Percentiles rank a stretch among this genome's conserved stretches.
These are phyloP conservation scores for Sugiyamaella marilandica DNA, from an alignment of 805 yeast species.

Conservation along the genomic window DNA sequence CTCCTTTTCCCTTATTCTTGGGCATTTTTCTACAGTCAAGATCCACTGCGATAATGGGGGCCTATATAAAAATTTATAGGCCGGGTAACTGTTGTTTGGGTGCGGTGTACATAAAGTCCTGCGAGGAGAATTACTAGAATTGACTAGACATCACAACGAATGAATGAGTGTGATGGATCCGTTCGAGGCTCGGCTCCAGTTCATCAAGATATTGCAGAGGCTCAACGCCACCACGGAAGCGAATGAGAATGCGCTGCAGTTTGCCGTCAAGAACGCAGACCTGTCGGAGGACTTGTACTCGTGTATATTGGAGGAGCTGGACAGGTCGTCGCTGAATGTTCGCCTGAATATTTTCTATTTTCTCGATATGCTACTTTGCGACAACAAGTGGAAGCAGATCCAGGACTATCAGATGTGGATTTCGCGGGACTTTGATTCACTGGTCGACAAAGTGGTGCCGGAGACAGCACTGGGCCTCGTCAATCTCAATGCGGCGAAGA, in stretches of 20 bases:
- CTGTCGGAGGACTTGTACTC: constrained; percentile 65
- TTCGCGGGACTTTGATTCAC: constrained; percentile 26
- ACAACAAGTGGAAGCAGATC: neutral
- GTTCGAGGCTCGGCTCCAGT: constrained; percentile 76
- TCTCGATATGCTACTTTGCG: constrained; percentile 51
- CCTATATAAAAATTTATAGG: neutral
- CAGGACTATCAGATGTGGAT: constrained; percentile 21
- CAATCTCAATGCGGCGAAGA: constrained; percentile 14
- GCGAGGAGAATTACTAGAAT: neutral
- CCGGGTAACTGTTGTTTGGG: constrained; percentile 4
- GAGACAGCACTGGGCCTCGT: constrained; percentile 14
- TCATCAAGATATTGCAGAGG: constrained; percentile 58
- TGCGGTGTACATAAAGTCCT: no score
- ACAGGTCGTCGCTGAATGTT: constrained; percentile 43
- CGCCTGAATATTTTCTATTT: constrained; percentile 66
- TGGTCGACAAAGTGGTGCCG: constrained; percentile 28
- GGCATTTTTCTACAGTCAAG: constrained; percentile 47
- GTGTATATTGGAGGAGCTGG: constrained; percentile 57
- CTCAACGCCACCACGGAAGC: constrained; percentile 53
- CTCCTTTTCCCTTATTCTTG: constrained; percentile 68
- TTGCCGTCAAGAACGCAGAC: constrained; percentile 39
- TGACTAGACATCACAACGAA: neutral
- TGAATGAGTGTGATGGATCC: constrained; percentile 63
- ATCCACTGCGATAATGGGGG: neutral
- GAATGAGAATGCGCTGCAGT: constrained; percentile 27